Base-by-base conservation (phyloP, 2,329 filamentous ascomycete species). In the Metarhizium anisopliae region DNA sequence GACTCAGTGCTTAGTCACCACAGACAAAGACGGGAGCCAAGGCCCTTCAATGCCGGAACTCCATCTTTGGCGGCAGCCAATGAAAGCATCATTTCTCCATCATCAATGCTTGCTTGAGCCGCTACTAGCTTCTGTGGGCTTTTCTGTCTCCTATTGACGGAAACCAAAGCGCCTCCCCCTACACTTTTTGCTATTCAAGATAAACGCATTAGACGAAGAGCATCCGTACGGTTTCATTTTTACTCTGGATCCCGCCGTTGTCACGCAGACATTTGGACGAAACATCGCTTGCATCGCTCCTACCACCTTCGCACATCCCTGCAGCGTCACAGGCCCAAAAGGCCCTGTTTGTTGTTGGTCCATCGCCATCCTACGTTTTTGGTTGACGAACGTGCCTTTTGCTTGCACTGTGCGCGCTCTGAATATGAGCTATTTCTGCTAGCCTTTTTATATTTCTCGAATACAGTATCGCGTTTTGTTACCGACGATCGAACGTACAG, bases 381-480 rank as follows among this genome's bases (percentile, higher is more conserved):
- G 18, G 20, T 30, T 29, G 49, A 13, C 14, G 8, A 54, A 1
- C 18, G 10, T 42, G 25, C 20, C 20, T 13, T 4, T 11, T 47
- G 20, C 20, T 10, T 51, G n/a, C 7, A 11, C 18, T 56, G 25
- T 25, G 25, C 25, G 25, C 25, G 25, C 29, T 38, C 52, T 59
- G 66, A 59, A 40, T 59, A 69, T 70, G 67, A 52, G 59, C 60
- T 57, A 54, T 59, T 52, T 58, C 56, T 63, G 51, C 58, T 68
- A 63, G 56, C 52, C 55, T 54, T 36, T 45, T 35, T 30, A 10
- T 35, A 29, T 29, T 16, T 38, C n/a, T 14, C 18, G 16, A n/a
- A 30, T 14, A 40, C 55, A 30, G 43, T 20, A 45, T 20, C 18
- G 18, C n/a, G 18, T 45, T 45, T 6, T 11, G 14, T 45, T 20